A percentile compares a stretch with the other conserved stretches of the same genome.
phyloP scores from a whole-genome alignment of 192 early-diverging fungal genomes.

The Coemansia reversa region DNA sequence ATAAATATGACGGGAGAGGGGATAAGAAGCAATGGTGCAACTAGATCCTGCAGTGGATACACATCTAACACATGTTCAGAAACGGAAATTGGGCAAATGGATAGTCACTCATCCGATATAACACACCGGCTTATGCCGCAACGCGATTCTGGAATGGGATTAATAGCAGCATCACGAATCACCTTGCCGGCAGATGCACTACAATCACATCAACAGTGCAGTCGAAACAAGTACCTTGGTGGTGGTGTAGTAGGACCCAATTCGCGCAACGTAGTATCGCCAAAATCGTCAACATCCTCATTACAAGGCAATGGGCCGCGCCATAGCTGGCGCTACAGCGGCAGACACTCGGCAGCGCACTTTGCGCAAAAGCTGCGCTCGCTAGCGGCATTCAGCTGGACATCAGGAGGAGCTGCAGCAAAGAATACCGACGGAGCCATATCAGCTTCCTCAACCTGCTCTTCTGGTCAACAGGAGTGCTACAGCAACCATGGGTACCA shows the following conservation, averaged over 20 bases:
- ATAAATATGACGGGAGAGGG: not conserved
- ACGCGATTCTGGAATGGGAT: not conserved
- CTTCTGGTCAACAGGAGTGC: conserved; percentile 3
- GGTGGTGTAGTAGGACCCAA: not conserved
- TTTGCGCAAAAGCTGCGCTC: conserved; percentile 53
- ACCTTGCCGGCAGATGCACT: not conserved
- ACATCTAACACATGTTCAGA: not conserved
- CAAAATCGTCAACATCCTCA: conserved; percentile 47
- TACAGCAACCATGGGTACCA: not conserved
- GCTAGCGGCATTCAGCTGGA: conserved; percentile 43
- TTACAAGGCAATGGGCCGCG: conserved; percentile 19
- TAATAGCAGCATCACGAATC: not conserved
- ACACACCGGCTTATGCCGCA: not conserved
- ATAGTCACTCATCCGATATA: not conserved
- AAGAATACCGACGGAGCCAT: not conserved
- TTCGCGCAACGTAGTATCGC: conserved; percentile 12
- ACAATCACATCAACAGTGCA: not conserved
- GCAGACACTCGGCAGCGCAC: conserved; percentile 23
- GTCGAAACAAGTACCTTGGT: not conserved
- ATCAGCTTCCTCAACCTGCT: conserved; percentile 5
- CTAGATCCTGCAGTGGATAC: not conserved
- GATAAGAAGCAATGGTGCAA: no score
- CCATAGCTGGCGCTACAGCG: conserved; percentile 43
- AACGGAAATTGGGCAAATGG: not conserved
- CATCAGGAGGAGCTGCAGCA: conserved; percentile 15